These are phyloP conservation scores for Paradendryphiella salina DNA, from an alignment of 2,329 filamentous ascomycete species.

Conservation along the genomic window DNA sequence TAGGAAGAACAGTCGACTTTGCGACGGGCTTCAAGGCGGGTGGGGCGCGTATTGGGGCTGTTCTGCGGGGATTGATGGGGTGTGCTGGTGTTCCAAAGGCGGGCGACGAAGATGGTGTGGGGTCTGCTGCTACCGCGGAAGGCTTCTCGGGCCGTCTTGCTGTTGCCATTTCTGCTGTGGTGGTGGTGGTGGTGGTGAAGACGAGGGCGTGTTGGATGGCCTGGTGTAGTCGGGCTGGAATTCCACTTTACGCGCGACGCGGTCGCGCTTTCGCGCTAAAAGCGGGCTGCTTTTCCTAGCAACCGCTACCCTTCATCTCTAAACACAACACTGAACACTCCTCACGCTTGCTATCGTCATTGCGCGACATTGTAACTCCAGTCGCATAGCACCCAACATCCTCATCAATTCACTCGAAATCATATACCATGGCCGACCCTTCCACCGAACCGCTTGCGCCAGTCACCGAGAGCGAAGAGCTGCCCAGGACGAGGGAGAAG, in stretches of 20 bases:
- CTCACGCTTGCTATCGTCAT: conserved; percentile 1
- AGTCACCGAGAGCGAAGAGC: conserved; percentile 27
- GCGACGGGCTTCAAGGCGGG: conserved; percentile 56
- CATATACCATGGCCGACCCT: conserved; percentile 32
- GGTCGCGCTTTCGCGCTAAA: conserved; percentile 15
- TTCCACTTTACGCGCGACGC: conserved; percentile 32
- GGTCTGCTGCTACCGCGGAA: conserved; percentile 51
- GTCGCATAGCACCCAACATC: conserved; percentile 12
- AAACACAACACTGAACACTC: conserved; percentile 6
- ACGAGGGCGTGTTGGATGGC: conserved; percentile 3
- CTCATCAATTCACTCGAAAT: neutral
- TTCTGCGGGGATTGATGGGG: conserved; percentile 64
- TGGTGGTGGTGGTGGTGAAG: conserved; percentile 6
- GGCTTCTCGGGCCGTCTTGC: conserved; percentile 38
- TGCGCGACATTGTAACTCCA: neutral
- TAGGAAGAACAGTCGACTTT: conserved; percentile 73
- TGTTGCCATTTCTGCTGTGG: conserved; percentile 31
- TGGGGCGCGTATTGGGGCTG: conserved; percentile 50
- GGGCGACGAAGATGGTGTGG: conserved; percentile 84
- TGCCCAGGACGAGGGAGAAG: conserved; percentile 59
- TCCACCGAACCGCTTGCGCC: conserved; percentile 24
- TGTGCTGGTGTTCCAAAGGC: conserved; percentile 86
- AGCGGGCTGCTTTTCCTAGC: conserved; percentile 13
- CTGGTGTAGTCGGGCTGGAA: conserved; percentile 2
- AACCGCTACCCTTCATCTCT: neutral